Percentiles rank a stretch among this genome's conserved stretches.
These are phyloP conservation scores for Striga hermonthica DNA, from an alignment of 305 asterid genomes.

Conservation along the genomic window DNA sequence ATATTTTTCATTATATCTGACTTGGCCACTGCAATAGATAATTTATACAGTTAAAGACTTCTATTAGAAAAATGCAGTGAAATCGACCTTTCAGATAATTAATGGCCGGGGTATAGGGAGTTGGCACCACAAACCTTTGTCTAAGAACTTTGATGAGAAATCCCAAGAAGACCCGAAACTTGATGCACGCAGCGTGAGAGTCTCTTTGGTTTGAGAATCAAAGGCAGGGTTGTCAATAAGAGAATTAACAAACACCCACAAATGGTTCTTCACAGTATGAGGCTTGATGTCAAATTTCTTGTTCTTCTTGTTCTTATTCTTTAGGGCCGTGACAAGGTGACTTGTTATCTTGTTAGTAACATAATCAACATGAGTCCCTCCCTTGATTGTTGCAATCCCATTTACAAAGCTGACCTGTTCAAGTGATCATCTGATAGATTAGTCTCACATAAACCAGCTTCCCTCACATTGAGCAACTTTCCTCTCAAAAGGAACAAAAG, in stretches of 20 bases:
- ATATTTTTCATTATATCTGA: constrained; percentile 78
- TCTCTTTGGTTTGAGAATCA: constrained; percentile 98
- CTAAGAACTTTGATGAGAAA: constrained; percentile 65
- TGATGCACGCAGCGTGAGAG: constrained; percentile 79
- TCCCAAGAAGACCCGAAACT: constrained; percentile 93
- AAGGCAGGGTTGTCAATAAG: constrained; percentile 98
- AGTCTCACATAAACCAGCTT: constrained; percentile 23
- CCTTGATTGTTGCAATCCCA: constrained; percentile 85
- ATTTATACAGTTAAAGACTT: constrained; percentile 20
- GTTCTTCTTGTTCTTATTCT: constrained; percentile 70
- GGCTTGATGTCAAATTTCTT: constrained; percentile 71
- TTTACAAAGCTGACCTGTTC: constrained; percentile 94
- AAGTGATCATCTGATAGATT: constrained; percentile 23
- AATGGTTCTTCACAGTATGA: constrained; percentile 76
- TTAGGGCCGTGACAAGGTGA: constrained; percentile 54
- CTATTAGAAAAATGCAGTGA: neutral
- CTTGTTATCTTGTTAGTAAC: constrained; percentile 78
- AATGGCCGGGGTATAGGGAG: constrained; percentile 2
- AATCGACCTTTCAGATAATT: constrained; percentile 19
- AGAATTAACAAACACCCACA: constrained; percentile 97
- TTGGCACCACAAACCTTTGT: constrained; percentile 50
- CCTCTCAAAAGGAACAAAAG: no score
- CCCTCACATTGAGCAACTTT: no score
- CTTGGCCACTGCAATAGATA: constrained; percentile 65
- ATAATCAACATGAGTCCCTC: constrained; percentile 97